Conservation (phyloP, 108 stramenopile species). For the Cylindrotheca closterium region DNA sequence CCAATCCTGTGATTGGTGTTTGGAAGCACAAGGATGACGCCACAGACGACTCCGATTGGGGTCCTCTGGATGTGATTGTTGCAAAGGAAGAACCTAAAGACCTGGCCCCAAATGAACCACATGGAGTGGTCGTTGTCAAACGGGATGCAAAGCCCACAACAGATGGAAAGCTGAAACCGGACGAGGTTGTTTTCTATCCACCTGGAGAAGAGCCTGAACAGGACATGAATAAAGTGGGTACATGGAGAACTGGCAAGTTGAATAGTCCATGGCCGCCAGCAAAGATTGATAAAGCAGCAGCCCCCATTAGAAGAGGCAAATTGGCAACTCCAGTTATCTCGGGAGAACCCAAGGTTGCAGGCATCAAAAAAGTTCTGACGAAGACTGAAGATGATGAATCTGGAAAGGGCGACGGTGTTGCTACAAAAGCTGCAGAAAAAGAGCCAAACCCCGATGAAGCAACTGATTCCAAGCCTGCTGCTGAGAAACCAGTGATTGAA, state of each 20-base stretch:
- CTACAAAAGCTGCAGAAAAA: too few relatives aligned
- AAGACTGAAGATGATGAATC: too few relatives aligned
- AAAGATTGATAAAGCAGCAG: too few relatives aligned
- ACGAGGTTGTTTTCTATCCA: background rate
- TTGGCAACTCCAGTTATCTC: too few relatives aligned
- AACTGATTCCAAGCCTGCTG: too few relatives aligned
- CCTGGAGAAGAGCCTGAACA: background rate
- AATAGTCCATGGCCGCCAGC: background rate
- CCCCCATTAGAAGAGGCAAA: too few relatives aligned
- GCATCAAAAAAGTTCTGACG: too few relatives aligned
- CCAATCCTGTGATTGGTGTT: background rate
- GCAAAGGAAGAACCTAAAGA: background rate
- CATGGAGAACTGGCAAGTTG: background rate
- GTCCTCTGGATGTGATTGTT: background rate
- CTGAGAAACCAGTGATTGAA: too few relatives aligned
- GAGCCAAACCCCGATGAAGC: too few relatives aligned
- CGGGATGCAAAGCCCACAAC: background rate
- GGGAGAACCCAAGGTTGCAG: too few relatives aligned
- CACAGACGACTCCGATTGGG: background rate
- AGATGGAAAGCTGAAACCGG: background rate
- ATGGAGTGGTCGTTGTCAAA: background rate
- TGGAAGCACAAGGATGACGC: conserved; percentile 6
- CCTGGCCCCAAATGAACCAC: background rate
- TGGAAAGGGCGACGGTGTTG: too few relatives aligned
- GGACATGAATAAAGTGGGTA: background rate